These are phyloP conservation scores for Trichoderma erinaceum DNA, from an alignment of 495 filamentous ascomycete genomes.

Conservation along the genomic window DNA sequence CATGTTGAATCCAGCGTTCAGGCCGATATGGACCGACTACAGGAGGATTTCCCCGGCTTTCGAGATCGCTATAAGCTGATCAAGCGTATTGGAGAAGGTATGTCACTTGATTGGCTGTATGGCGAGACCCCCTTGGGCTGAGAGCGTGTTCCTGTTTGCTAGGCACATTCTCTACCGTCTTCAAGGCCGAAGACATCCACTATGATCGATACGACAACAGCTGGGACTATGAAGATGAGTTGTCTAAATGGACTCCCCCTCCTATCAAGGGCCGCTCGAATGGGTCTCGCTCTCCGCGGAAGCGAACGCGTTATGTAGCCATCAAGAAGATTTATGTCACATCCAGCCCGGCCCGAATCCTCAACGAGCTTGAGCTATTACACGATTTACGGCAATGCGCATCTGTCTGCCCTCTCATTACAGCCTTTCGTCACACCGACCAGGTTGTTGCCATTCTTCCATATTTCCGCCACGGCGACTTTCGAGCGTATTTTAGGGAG, in stretches of 20 bases:
- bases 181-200: conserved; percentile 93
- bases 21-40: conserved; percentile 81
- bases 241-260: conserved; percentile 55
- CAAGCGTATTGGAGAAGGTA: conserved; percentile 95
- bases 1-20: conserved; percentile 64
- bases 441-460: conserved; percentile 93
- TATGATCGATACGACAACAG: conserved; percentile 79
- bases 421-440: conserved; percentile 86
- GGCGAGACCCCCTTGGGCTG: conserved; percentile 16
- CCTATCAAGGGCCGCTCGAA: conserved; percentile 41
- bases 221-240: conserved; percentile 73
- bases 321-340: conserved; percentile 99
- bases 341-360: conserved; percentile 82
- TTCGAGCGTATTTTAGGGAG: conserved; percentile 86
- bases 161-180: conserved; percentile 98
- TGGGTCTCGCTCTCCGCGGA: conserved; percentile 24
- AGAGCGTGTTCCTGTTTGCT: background rate
- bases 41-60: conserved; percentile 77
- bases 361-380: conserved; percentile 96
- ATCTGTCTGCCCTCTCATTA: conserved; percentile 91
- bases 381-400: conserved; percentile 76
- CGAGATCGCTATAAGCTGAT: conserved; percentile 78
- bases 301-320: conserved; percentile 72
- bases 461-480: conserved; percentile 93
- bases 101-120: conserved; percentile 1